Evolutionary conservation across 805 yeast species (phyloP), one percentile per base, ranked within the genome.

Genomic region (Yarrowia yakushimensis): DNA sequence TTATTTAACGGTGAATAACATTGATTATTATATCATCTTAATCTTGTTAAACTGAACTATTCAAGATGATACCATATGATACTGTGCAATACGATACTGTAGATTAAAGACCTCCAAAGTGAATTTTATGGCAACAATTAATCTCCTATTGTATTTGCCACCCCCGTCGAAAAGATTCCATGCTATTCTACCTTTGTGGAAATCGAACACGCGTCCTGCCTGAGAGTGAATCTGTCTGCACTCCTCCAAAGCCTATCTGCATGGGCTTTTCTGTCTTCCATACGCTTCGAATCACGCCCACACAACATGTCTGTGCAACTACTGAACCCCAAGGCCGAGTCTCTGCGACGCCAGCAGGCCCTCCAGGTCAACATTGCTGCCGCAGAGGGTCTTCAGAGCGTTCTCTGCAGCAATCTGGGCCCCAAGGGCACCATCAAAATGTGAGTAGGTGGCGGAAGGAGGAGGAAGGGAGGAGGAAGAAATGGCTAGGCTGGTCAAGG

Each of bases 361-460:
- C 80, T 94, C 65, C 91, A 92, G 72, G 99, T 94, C 43, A 94
- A 94, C 76, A 90, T 90, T 59, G 84, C 91, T 17, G 97, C 99
- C 3, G 99, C 99, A 5, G 97, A 90, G 73, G 99, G 99, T 45
- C 80, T 94, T 63, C 99, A 94, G 77, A 88, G 86, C 69, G 98
- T 94, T 42, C 78, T 94, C 65, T 86, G 93, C 65, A 85, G 96
- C 65, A 94, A 94, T 73, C 78, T 94, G 69, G 99, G 99, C 37
- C 99, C 99, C 52, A 90, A 90, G 73, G 99, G 99, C 63, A 94
- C 99, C 15, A 79, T 94, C 70, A 94, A 94, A 78, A 90, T 94
- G 88, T 59, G 54, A 59, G 62, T 45, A 43, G 36, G 28, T 42
- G 50, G 37, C 31, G 27, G 30, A 17, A 9, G 12, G 39, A n/a